Evolutionary conservation across 2,329 filamentous ascomycete species (phyloP), one percentile per base, ranked within the genome.

Genomic region (Biscogniauxia sp.): DNA sequence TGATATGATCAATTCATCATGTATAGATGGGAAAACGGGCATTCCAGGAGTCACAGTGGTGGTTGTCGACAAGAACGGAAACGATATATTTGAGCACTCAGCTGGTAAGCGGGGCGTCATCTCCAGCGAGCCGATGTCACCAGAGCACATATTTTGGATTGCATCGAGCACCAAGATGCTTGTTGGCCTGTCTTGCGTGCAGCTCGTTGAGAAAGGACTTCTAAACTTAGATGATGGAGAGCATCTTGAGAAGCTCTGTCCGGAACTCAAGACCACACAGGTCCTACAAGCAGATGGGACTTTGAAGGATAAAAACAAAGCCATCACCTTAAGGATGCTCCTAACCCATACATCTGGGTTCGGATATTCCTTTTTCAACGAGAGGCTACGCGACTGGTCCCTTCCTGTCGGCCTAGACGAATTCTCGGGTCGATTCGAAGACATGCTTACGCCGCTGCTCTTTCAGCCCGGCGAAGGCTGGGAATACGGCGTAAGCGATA

Each of bases 381-480:
- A 82, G 50, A 72, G 76, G 1, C 67, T 86, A 25, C 68, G 78
- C 17, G 74, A 84, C 15, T 82, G 76, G 72, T 74, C 74, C 1
- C 74, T 77, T 13, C 84, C 84, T 0, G 72, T 75, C 0, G 84
- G 84, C 0, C 68, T 80, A 4, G 83, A 88, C 58, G 86, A 88
- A 68, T 84, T 88, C 66, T 80, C 80, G 0, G 82, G 82, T 0
- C 76, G 83, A 5, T 68, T 80, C 17, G 76, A 78, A 32, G 85
- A 85, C 23, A 75, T 88, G 51, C 67, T 80, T 41, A 69, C 74
- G 59, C 84, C 87, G 0, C 72, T 91, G 17, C 70, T 89, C 1
- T 85, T 87, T 64, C 85, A 90, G 64, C 88, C 37, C 0, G 87
- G 87, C 0, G 79, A 82, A 23, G 76, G 76, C 2, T 90, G 85